These are phyloP conservation scores for Saccharomycopsis fodiens DNA, from an alignment of 805 yeast genomes.

Conservation along the genomic window DNA sequence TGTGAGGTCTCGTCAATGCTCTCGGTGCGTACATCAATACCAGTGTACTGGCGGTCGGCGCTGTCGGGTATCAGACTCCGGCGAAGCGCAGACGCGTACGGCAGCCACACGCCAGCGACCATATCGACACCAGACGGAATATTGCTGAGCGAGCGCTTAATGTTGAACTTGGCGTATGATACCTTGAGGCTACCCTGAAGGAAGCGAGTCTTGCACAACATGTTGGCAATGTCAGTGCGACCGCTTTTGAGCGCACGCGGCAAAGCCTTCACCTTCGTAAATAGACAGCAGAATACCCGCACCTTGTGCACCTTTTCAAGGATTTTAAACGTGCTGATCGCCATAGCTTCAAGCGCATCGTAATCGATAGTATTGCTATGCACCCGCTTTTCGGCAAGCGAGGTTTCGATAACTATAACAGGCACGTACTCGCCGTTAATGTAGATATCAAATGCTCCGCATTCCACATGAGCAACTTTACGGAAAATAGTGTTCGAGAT, in stretches of 20 bases:
- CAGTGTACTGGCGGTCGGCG: conserved; percentile 71
- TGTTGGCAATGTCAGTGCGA: conserved; percentile 87
- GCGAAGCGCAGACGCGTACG: conserved; percentile 62
- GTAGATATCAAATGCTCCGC: conserved; percentile 82
- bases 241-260: conserved; percentile 84
- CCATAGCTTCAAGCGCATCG: conserved; percentile 41
- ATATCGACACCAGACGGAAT: conserved; percentile 71
- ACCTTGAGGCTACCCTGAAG: conserved; percentile 74
- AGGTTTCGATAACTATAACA: conserved; percentile 77
- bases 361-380: conserved; percentile 27
- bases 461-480: conserved; percentile 76
- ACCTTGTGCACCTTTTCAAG: conserved; percentile 58
- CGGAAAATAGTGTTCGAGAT: conserved; percentile 76
- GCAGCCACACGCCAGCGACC: conserved; percentile 79
- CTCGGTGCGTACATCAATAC: conserved; percentile 69
- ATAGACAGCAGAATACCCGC: conserved; percentile 71
- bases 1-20: conserved; percentile 73
- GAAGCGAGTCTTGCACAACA: conserved; percentile 70
- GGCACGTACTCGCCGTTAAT: conserved; percentile 77
- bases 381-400: conserved; percentile 31
- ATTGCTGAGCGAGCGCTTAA: conserved; percentile 52
- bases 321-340: conserved; percentile 37
- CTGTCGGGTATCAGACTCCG: conserved; percentile 36
- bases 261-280: conserved; percentile 70
- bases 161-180: conserved; percentile 72